Evolutionary conservation across 2,329 filamentous ascomycete species (phyloP).

Genomic region (Sporothrix inflata): DNA sequence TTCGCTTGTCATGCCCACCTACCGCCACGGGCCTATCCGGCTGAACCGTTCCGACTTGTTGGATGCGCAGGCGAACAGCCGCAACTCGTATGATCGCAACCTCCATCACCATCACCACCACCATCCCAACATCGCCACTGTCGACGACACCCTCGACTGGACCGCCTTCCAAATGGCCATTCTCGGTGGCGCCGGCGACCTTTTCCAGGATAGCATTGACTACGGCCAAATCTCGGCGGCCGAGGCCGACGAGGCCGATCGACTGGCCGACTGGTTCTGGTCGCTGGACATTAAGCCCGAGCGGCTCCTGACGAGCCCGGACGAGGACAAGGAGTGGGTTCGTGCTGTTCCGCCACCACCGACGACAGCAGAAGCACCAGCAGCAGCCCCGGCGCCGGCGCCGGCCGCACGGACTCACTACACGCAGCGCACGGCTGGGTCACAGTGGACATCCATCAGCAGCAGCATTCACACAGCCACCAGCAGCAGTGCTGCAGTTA

Average conservation of each 20-base stretch:
- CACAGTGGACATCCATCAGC: constrained; percentile 17
- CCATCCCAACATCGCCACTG: constrained; percentile 33
- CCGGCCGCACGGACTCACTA: neutral
- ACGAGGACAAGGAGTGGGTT: constrained; percentile 25
- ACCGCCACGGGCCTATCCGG: constrained; percentile 60
- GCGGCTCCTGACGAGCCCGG: constrained; percentile 44
- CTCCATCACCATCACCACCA: neutral
- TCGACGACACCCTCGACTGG: constrained; percentile 62
- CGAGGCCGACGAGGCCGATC: constrained; percentile 53
- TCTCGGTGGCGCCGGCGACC: constrained; percentile 58
- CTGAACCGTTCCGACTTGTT: constrained; percentile 49
- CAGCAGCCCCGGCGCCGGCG: neutral
- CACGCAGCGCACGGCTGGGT: neutral
- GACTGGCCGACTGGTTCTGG: constrained; percentile 57
- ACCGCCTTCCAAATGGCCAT: constrained; percentile 69
- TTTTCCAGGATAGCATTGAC: constrained; percentile 50
- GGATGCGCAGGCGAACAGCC: constrained; percentile 31
- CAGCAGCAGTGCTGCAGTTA: neutral
- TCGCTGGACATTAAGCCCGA: constrained; percentile 52
- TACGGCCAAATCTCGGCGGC: constrained; percentile 41
- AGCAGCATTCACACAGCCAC: neutral
- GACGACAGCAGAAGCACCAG: too few relatives aligned
- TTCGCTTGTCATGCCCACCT: constrained; percentile 53
- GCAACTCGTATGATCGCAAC: neutral
- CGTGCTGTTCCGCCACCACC: neutral